phyloP scores from a whole-genome alignment of 257 asterid species.

The Cruciata laevipes region DNA sequence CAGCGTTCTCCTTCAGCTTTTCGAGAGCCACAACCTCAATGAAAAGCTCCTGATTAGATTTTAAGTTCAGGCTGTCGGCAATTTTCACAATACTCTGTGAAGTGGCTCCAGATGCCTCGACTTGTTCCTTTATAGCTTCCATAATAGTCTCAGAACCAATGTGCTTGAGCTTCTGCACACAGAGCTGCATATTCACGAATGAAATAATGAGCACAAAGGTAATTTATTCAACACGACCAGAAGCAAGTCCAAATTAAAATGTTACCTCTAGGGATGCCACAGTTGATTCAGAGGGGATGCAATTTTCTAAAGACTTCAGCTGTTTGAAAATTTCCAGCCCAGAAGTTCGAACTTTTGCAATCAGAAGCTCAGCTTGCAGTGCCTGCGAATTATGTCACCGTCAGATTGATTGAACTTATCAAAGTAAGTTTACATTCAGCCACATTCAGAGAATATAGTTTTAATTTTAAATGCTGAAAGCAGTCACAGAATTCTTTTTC shows the following conservation, averaged over 20 bases:
- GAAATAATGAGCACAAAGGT: constrained; percentile 2
- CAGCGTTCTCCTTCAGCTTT: constrained; percentile 31
- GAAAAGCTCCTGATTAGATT: constrained; percentile 33
- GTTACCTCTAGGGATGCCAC: constrained; percentile 68
- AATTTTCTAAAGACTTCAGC: constrained; percentile 50
- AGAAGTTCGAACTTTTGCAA: constrained; percentile 35
- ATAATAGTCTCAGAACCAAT: constrained; percentile 22
- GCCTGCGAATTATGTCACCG: constrained; percentile 40
- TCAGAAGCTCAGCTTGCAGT: constrained; percentile 62
- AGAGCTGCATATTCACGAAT: constrained; percentile 20
- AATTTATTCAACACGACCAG: background rate
- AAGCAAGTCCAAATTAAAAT: constrained; percentile 7
- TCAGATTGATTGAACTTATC: constrained; percentile 11
- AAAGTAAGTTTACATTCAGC: background rate
- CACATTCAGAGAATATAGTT: background rate
- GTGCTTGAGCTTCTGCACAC: constrained; percentile 24
- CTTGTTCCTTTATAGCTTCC: constrained; percentile 27
- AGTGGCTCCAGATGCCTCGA: constrained; percentile 29
- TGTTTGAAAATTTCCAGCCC: constrained; percentile 61
- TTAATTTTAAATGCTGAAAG: background rate
- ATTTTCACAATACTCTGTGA: constrained; percentile 25
- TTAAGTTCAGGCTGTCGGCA: constrained; percentile 23
- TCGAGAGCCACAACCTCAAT: constrained; percentile 38
- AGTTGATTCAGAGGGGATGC: constrained; percentile 39
- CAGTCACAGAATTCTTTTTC: constrained; percentile 2